Percentiles rank a stretch among this genome's conserved stretches.
Conservation (phyloP, 176 grass and related monocot genomes). For the Canna indica region DNA sequence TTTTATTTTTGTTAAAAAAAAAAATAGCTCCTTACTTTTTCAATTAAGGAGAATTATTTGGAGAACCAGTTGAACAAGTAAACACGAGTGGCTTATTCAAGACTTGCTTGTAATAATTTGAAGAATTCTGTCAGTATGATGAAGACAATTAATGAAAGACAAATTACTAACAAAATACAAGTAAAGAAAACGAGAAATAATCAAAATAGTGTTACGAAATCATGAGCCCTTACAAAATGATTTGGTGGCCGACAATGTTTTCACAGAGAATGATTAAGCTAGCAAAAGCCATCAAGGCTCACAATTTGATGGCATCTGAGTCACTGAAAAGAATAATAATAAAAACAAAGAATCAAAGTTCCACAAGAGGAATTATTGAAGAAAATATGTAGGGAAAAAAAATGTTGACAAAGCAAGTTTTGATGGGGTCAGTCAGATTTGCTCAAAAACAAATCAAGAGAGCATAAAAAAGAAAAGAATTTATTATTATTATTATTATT, state of each 20-base stretch:
- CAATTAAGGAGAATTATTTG: background rate
- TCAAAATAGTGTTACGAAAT: too few species aligned
- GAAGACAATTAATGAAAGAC: background rate
- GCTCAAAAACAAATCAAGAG: too few species aligned
- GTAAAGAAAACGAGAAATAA: background rate
- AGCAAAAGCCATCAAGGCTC: background rate
- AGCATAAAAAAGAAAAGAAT: too few species aligned
- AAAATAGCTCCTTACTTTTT: too few species aligned
- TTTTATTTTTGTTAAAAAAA: too few species aligned
- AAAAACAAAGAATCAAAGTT: background rate
- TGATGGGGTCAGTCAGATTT: too few species aligned
- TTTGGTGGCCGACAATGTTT: conserved; percentile 7
- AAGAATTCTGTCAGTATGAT: background rate
- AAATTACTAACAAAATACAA: background rate
- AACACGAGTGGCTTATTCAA: background rate
- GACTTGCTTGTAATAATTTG: background rate
- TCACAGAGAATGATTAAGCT: background rate
- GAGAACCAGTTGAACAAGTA: background rate
- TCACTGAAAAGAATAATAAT: background rate
- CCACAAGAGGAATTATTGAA: background rate
- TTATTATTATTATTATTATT: too few species aligned
- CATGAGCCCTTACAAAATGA: background rate
- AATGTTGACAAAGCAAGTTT: background rate
- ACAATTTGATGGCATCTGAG: background rate
- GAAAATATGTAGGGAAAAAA: too few species aligned